Evolutionary conservation across 306 rosid species (phyloP).

Genomic region (Glycine tomentella): DNA sequence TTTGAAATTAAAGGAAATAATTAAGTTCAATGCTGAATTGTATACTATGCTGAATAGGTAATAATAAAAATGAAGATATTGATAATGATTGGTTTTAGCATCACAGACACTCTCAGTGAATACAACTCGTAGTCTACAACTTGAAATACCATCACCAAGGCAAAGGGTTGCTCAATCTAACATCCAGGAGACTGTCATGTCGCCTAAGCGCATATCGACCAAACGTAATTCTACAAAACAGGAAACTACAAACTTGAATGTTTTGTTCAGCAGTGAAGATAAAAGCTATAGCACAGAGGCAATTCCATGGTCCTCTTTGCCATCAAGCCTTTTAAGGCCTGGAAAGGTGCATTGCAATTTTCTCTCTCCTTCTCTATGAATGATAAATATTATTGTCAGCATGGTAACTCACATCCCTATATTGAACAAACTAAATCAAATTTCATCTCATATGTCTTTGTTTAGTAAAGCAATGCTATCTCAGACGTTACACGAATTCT

Average conservation of each 20-base stretch:
- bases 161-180: constrained; percentile 14
- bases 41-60: background rate
- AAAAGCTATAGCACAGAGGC: constrained; percentile 13
- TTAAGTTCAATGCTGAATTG: constrained; percentile 21
- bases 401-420: background rate
- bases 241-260: constrained; percentile 13
- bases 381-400: background rate
- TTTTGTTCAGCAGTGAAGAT: constrained; percentile 3
- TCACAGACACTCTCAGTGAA: constrained; percentile 3
- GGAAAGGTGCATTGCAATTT: constrained; percentile 60
- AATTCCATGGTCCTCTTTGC: constrained; percentile 42
- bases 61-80: background rate
- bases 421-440: background rate
- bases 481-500: background rate
- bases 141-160: constrained; percentile 10
- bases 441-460: background rate
- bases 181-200: constrained; percentile 12
- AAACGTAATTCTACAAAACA: background rate
- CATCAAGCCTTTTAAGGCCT: constrained; percentile 63
- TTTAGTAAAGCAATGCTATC: background rate
- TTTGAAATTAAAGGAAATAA: too few species aligned
- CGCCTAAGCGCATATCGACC: constrained; percentile 11
- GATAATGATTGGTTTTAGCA: constrained; percentile 9
- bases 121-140: constrained; percentile 11
- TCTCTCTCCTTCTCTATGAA: too few species aligned